Base-by-base conservation (phyloP, 345 rosid species). In the Ricinus communis region DNA sequence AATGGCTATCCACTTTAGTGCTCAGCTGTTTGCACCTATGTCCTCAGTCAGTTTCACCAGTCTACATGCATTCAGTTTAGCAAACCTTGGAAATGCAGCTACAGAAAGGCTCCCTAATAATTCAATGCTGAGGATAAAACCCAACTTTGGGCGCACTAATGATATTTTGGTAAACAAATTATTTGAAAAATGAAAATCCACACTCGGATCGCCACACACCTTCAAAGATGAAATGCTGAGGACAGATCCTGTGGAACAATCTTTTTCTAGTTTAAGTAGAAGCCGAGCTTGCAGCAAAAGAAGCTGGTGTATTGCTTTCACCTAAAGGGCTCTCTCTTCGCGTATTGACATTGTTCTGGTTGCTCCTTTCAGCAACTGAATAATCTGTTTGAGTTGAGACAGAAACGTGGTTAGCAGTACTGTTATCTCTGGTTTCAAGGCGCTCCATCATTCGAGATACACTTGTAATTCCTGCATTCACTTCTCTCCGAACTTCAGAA, bases 141-240 rank as follows among this genome's bases (percentile, higher is more conserved):
- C 38, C 38, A 33, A 2, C 2, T 33, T 33, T 33, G 2, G 38
- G 4, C 3, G 30, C 28, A 51, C 12, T 27, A 19, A 57, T 28
- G 47, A 9, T 25, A 3, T 3, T 3, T 31, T 12, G 1, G 46
- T 24, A 40, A 38, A 45, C 49, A 22, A 45, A 5, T n/a, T 0
- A 49, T 12, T 24, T 25, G 13, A 13, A 70, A 33, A 53, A 54
- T 22, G 27, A 66, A 38, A 22, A 66, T 4, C 3, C 13, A 52
- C 4, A 58, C 31, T 13, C 61, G 56, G 33, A 27, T 64, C 30
- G 36, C 11, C 33, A 50, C 82, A 71, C 69, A 85, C 85, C 83
- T 81, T 68, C 82, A 85, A 68, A 81, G 72, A 82, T 77, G 86
- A 85, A 79, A 85, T 64, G 83, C 76, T 43, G 83, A 78, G 84